These are phyloP conservation scores for Moesziomyces sp. DNA, from an alignment of 1,284 basidiomycete genomes.

Conservation along the genomic window DNA sequence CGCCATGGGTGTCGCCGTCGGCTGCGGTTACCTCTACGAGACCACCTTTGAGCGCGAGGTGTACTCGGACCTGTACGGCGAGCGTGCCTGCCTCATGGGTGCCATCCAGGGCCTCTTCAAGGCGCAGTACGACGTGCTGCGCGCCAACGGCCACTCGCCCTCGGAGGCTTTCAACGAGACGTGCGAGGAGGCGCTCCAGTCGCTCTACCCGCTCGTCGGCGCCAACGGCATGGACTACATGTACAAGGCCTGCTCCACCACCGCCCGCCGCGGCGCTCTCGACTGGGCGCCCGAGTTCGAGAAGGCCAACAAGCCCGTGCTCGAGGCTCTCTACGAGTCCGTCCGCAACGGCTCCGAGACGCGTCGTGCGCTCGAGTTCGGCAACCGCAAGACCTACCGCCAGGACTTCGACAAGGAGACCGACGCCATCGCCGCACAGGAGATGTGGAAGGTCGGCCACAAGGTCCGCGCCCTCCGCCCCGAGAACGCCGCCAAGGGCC, in stretches of 20 bases:
- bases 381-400: slow-evolving; percentile 90
- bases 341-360: slow-evolving; percentile 96
- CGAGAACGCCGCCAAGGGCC: slow-evolving; percentile 54
- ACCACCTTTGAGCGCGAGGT: slow-evolving; percentile 99
- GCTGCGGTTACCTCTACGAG: slow-evolving; percentile 96
- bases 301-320: slow-evolving; percentile 90
- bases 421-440: slow-evolving; percentile 92
- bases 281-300: slow-evolving; percentile 99
- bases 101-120: slow-evolving; percentile 99
- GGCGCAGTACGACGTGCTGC: slow-evolving; percentile 98
- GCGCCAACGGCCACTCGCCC: slow-evolving; percentile 95
- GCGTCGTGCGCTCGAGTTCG: slow-evolving; percentile 95
- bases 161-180: slow-evolving; percentile 99
- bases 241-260: slow-evolving; percentile 94
- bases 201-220: slow-evolving; percentile 95
- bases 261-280: slow-evolving; percentile 95
- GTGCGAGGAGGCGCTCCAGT: slow-evolving; percentile 94
- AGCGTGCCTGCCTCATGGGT: slow-evolving; percentile 99
- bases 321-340: slow-evolving; percentile 93
- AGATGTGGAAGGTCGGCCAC: slow-evolving; percentile 79
- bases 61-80: slow-evolving; percentile 98
- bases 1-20: slow-evolving; percentile 92
- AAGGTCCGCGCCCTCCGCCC: slow-evolving; percentile 64
- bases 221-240: slow-evolving; percentile 99
- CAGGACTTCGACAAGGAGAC: slow-evolving; percentile 93